These are phyloP conservation scores for Shiraia bambusicola DNA, from an alignment of 2,329 filamentous ascomycete species.

Conservation along the genomic window DNA sequence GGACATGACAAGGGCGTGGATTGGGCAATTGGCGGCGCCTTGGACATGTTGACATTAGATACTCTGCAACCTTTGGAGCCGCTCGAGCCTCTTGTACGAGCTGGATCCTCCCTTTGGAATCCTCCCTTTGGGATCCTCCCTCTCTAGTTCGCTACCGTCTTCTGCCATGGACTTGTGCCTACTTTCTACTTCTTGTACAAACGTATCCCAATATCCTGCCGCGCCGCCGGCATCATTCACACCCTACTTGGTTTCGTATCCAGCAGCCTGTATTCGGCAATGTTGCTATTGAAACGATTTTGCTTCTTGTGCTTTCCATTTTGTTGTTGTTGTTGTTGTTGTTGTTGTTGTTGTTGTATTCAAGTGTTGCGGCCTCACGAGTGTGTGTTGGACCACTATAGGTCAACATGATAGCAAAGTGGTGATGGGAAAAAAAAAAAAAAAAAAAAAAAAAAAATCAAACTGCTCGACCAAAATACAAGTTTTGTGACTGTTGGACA, in stretches of 20 bases:
- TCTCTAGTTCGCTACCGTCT: constrained; percentile 2
- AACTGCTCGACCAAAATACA: background rate
- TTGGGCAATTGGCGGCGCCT: constrained; percentile 4
- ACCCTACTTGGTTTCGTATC: constrained; percentile 8
- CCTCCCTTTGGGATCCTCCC: background rate
- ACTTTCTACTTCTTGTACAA: constrained; percentile 15
- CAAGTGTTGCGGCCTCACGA: background rate
- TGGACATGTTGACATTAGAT: background rate
- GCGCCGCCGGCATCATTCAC: background rate
- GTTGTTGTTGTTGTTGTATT: background rate
- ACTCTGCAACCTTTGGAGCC: background rate
- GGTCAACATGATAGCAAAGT: constrained; percentile 1
- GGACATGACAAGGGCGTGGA: constrained; percentile 9
- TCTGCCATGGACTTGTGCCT: constrained; percentile 12
- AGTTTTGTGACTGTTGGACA: too few relatives aligned
- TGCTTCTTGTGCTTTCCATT: background rate
- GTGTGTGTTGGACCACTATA: constrained; percentile 4
- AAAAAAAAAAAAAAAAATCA: background rate
- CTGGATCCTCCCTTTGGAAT: constrained; percentile 7
- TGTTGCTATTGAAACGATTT: background rate
- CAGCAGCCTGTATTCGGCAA: constrained; percentile 3
- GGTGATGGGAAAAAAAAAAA: constrained; percentile 3
- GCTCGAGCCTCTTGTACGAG: background rate
- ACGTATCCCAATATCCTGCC: constrained; percentile 4
- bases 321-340: background rate